These are phyloP conservation scores for Turnera subulata DNA, from an alignment of 345 rosid genomes.

Conservation along the genomic window DNA sequence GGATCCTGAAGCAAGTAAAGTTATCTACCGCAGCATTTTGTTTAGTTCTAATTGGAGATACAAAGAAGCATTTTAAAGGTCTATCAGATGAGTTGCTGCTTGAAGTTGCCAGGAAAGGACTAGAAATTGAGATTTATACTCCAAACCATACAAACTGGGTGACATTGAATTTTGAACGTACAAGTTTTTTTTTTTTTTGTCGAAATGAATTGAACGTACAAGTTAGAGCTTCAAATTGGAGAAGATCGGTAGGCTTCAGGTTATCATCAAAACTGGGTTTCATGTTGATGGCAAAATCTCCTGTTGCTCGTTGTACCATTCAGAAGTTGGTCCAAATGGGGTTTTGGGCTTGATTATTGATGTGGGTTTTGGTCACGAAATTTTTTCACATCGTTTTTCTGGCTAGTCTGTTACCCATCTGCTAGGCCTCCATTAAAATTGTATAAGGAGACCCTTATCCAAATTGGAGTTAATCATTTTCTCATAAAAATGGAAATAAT, in stretches of 20 bases:
- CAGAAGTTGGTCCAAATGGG: not conserved
- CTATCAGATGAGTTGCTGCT: slow-evolving; percentile 1
- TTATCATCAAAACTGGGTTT: not conserved
- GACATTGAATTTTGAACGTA: not conserved
- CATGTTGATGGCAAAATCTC: not conserved
- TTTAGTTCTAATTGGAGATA: slow-evolving; percentile 2
- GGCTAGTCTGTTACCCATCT: no score
- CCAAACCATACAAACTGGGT: not conserved
- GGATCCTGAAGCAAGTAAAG: no score
- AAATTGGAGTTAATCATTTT: no score
- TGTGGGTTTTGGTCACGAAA: no score
- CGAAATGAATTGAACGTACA: no score
- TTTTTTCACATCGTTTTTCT: no score
- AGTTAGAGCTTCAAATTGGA: not conserved
- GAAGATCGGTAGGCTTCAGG: not conserved
- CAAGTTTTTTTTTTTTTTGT: no score
- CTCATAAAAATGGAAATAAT: no score
- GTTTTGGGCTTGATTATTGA: not conserved
- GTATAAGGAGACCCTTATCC: no score
- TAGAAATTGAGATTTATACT: slow-evolving; percentile 10
- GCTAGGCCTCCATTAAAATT: no score
- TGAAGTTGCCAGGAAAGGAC: not conserved
- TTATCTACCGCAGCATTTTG: no score
- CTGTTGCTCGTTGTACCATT: slow-evolving; percentile 3
- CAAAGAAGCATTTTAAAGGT: not conserved